Base-by-base conservation (phyloP, 805 yeast genomes). In the Pichia cabralensis region DNA sequence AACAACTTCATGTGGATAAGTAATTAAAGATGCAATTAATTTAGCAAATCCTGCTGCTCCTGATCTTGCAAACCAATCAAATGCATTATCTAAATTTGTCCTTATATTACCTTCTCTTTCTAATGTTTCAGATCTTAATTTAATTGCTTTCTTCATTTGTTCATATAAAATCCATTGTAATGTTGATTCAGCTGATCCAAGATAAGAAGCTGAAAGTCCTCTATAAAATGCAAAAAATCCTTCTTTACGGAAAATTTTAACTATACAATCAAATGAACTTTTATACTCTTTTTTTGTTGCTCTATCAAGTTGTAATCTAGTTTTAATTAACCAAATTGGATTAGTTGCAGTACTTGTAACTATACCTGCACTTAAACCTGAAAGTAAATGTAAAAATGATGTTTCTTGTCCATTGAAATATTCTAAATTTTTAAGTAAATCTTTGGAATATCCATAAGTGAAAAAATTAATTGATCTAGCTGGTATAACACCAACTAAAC, bases 11-110 rank as follows among this genome's bases (percentile, higher is more conserved):
- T 89, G 98, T 3, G 98, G 98, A 51, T 89, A 92, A 0, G 97
- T 89, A 30, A 88, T 71, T 37, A 92, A 67, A 15, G 96, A 84
- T 2, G 98, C 98, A 39, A 82, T 65, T 48, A 92, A 79, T 57
- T 92, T 92, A 30, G 98, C 98, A 27, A 85, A 76, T 28, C 98
- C 98, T 3, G 98, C 98, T 28, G 96, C 84, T 2, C 97, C 97
- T 0, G 96, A 85, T 47, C 96, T 74, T 3, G 95, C 96, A 43
- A 79, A 71, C 98, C 98, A 92, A 51, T 85, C 95, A 45, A 78
- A 58, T 19, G 85, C 62, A 39, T 73, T 69, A 48, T 84, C 95
- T 36, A 66, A 52, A 3, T 71, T 62, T 34, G 62, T 62, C 38
- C 55, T 61, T 39, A 67, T 69, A 35, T 56, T 62, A 8, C 62